A percentile compares a stretch with the other conserved stretches of the same genome.
Evolutionary conservation across 2,329 filamentous ascomycete genomes (phyloP).

Genomic region (Fusarium xylarioides): DNA sequence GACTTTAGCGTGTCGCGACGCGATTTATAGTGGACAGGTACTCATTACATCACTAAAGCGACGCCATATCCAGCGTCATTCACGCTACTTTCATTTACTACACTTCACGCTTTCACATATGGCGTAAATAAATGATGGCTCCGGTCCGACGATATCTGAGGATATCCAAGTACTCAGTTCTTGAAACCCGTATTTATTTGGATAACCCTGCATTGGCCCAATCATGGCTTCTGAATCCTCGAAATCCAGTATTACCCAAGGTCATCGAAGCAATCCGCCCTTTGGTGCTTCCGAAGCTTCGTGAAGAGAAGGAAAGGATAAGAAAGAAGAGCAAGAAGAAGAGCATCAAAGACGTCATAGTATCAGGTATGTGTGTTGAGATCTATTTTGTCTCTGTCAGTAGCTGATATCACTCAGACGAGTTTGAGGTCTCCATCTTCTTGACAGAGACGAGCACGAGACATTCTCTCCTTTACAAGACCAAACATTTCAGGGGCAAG

Average conservation of each 20-base stretch:
- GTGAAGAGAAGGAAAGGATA: slow-evolving; percentile 77
- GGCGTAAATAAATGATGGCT: slow-evolving; percentile 67
- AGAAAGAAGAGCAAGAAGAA: slow-evolving; percentile 76
- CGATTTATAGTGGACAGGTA: slow-evolving; percentile 28
- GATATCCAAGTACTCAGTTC: slow-evolving; percentile 90
- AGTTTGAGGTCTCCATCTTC: slow-evolving; percentile 96
- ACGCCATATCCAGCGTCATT: slow-evolving; percentile 1
- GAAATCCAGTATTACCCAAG: slow-evolving; percentile 78
- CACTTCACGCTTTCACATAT: not conserved
- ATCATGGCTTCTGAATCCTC: slow-evolving; percentile 83
- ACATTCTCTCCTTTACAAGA: slow-evolving; percentile 86
- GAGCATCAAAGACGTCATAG: slow-evolving; percentile 86
- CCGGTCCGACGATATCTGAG: slow-evolving; percentile 89
- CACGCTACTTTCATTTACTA: not conserved
- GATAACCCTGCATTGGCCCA: slow-evolving; percentile 86
- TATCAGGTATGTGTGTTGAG: slow-evolving; percentile 67
- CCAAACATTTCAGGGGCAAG: slow-evolving; percentile 77
- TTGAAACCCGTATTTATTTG: slow-evolving; percentile 97
- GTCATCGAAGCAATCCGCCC: slow-evolving; percentile 88
- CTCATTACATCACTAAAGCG: slow-evolving; percentile 36
- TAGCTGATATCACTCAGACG: slow-evolving; percentile 66
- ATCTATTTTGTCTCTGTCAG: not conserved
- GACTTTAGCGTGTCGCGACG: slow-evolving; percentile 22
- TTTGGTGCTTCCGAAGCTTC: slow-evolving; percentile 87
- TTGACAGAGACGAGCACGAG: slow-evolving; percentile 85